These are phyloP conservation scores for Candida andamanensis DNA, from an alignment of 805 yeast species.

Conservation along the genomic window DNA sequence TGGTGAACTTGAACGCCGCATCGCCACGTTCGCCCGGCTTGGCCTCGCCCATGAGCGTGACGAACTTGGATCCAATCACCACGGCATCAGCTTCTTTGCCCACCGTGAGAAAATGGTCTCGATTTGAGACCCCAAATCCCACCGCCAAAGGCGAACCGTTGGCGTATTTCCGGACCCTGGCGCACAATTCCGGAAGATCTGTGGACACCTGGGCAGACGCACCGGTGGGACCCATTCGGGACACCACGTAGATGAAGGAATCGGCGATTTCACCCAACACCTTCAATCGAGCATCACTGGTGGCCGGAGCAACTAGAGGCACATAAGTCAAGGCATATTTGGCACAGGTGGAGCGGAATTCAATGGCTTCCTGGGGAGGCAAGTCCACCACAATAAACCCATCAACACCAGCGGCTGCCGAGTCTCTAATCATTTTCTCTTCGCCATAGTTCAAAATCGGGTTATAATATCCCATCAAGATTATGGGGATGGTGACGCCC, in stretches of 20 bases:
- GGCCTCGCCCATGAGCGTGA: conserved; percentile 64
- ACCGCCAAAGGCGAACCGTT: conserved; percentile 77
- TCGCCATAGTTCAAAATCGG: conserved; percentile 91
- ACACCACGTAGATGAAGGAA: conserved; percentile 92
- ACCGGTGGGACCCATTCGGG: conserved; percentile 98
- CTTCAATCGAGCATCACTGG: conserved; percentile 83
- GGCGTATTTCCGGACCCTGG: conserved; percentile 71
- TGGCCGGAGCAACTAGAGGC: conserved; percentile 95
- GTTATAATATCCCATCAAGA: conserved; percentile 97
- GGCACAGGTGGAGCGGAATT: conserved; percentile 71
- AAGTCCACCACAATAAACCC: conserved; percentile 93
- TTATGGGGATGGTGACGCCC: conserved; percentile 85
- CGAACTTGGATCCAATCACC: conserved; percentile 87
- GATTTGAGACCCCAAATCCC: conserved; percentile 94
- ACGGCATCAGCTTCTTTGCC: conserved; percentile 89
- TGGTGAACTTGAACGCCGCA: conserved; percentile 62
- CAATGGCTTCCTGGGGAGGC: conserved; percentile 96
- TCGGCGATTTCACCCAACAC: conserved; percentile 83
- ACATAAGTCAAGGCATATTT: conserved; percentile 71
- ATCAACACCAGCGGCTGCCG: conserved; percentile 87
- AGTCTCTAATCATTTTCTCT: conserved; percentile 67
- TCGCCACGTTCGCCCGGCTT: conserved; percentile 55
- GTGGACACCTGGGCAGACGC: conserved; percentile 61
- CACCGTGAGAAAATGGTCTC: conserved; percentile 81
- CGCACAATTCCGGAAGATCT: conserved; percentile 63